Base-by-base conservation (phyloP, 352 stramenopile species). In the Globisporangium canariense region DNA sequence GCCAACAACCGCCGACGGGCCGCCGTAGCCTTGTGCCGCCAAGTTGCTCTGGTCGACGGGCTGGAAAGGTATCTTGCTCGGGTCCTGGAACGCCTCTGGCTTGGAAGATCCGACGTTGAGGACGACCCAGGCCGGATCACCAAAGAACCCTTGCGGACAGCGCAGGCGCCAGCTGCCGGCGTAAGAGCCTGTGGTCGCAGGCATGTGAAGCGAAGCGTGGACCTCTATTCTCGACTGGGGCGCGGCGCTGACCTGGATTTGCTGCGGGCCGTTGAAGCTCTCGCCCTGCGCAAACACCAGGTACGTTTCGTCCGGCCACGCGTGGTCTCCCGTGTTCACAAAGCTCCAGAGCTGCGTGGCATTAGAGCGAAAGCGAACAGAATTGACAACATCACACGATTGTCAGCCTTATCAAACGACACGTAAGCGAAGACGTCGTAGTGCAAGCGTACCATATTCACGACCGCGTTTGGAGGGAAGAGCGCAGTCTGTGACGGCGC, bases 111-210 rank as follows among this genome's bases (percentile, higher is more conserved):
- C 75, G 43, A 95, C 84, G 45, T 86, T 91, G 8, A 92, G 69
- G 30, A 92, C 64, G 32, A 93, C 75, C 86, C 86, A 95, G 11
- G 93, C 74, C 0, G 84, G 83, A 16, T 95, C 84, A 14, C 84
- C 85, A 50, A 95, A 93, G 61, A 85, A 89, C 7, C 78, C 82
- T 5, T 73, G 62, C 6, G 83, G 68, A 40, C 77, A 80, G 55
- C 82, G 76, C 50, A 95, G 73, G 43, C 84, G 79, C 86, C 86
- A 95, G 60, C 79, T 92, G 8, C 83, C 85, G 46, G 85, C 83
- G 41, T 89, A 90, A 13, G 81, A 81, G 2, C 85, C 84, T 8
- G 65, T 70, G n/a, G 77, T 66, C 3, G 64, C 55, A 34, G 86
- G 86, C 71, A 90, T 89, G 47, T 71, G 76, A 46, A 92, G 63